A percentile compares a stretch with the other conserved stretches of the same genome.
Evolutionary conservation across 2,329 filamentous ascomycete genomes (phyloP).

Genomic region (Cladosporium sp.): DNA sequence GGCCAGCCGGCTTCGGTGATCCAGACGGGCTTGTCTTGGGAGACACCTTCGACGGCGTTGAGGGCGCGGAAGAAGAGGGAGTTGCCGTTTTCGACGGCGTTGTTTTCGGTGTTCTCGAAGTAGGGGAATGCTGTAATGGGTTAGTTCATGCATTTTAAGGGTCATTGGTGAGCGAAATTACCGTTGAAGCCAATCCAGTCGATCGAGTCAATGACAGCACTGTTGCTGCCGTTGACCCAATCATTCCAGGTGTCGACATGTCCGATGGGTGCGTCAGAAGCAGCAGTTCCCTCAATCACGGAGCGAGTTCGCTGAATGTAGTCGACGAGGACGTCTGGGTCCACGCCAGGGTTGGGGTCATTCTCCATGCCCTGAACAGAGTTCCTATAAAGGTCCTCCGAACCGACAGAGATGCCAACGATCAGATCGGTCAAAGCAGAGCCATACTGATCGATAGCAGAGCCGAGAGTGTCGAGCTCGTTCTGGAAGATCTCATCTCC

Average conservation of each 20-base stretch:
- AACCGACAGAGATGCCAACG: conserved; percentile 75
- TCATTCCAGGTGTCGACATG: conserved; percentile 84
- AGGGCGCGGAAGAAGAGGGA: conserved; percentile 66
- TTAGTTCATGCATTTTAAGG: neutral
- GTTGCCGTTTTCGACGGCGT: conserved; percentile 61
- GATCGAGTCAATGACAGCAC: conserved; percentile 60
- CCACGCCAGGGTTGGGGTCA: conserved; percentile 58
- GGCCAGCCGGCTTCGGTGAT: conserved; percentile 89
- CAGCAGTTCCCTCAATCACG: conserved; percentile 58
- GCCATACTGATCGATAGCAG: conserved; percentile 67
- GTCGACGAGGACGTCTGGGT: conserved; percentile 57
- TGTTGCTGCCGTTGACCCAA: conserved; percentile 70
- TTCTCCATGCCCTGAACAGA: conserved; percentile 65
- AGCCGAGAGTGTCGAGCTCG: conserved; percentile 68
- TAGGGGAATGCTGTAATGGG: conserved; percentile 58
- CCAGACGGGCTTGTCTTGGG: conserved; percentile 70
- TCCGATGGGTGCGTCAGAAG: conserved; percentile 57
- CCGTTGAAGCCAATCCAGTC: conserved; percentile 84
- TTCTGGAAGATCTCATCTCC: conserved; percentile 55
- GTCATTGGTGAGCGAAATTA: neutral
- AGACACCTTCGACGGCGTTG: conserved; percentile 53
- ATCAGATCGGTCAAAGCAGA: conserved; percentile 57
- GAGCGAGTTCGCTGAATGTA: conserved; percentile 69
- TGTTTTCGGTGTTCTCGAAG: conserved; percentile 67
- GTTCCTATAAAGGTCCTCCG: conserved; percentile 68